phyloP scores from a whole-genome alignment of 2,329 filamentous ascomycete genomes.

The Calonectria henricotiae region DNA sequence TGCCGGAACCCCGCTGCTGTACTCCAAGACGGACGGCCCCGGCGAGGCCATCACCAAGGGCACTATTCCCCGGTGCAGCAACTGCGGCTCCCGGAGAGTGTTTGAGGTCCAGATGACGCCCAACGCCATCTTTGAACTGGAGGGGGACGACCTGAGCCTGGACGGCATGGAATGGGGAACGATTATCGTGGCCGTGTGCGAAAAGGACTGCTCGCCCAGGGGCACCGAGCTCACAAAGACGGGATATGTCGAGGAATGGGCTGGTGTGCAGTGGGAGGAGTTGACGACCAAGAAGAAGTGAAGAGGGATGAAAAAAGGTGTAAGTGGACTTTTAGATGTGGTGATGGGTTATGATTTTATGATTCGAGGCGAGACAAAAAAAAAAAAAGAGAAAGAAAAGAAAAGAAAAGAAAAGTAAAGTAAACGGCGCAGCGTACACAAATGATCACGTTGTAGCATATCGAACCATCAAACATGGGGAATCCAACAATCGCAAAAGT shows the following conservation, averaged over 20 bases:
- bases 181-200: slow-evolving; percentile 88
- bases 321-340: slow-evolving; percentile 33
- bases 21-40: slow-evolving; percentile 83
- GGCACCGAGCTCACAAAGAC: slow-evolving; percentile 74
- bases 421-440: slow-evolving; percentile 3
- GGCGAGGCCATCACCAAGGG: slow-evolving; percentile 73
- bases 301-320: slow-evolving; percentile 19
- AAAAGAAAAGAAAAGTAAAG: too few species aligned
- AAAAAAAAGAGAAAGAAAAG: not conserved
- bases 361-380: slow-evolving; percentile 7
- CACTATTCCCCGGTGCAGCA: slow-evolving; percentile 81
- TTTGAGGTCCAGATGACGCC: slow-evolving; percentile 96
- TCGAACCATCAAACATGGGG: slow-evolving; percentile 37
- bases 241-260: slow-evolving; percentile 95
- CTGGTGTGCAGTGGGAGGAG: slow-evolving; percentile 99
- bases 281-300: slow-evolving; percentile 60
- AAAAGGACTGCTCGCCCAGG: slow-evolving; percentile 80
- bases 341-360: slow-evolving; percentile 49
- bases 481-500: slow-evolving; percentile 51
- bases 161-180: slow-evolving; percentile 99
- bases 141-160: slow-evolving; percentile 80
- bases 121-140: slow-evolving; percentile 90
- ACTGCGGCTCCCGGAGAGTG: slow-evolving; percentile 81
- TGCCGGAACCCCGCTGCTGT: slow-evolving; percentile 81
- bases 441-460: slow-evolving; percentile 30